A percentile compares a stretch with the other conserved stretches of the same genome.
Conservation (phyloP, 257 asterid species). For the Lithospermum erythrorhizon region DNA sequence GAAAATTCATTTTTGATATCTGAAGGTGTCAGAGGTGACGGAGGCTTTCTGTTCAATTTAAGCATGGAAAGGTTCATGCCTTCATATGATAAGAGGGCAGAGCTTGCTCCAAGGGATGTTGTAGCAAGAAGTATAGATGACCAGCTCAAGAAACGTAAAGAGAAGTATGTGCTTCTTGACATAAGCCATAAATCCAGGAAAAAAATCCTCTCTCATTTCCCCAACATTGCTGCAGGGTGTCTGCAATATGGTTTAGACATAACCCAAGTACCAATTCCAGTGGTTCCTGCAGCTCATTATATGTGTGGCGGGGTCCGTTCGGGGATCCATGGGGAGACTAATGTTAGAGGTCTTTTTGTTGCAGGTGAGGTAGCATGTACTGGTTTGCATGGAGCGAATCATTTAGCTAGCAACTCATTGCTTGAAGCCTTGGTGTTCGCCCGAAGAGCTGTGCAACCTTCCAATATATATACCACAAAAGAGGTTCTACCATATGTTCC, state of each 20-base stretch:
- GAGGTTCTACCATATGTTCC: slow-evolving; percentile 18
- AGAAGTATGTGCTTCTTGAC: slow-evolving; percentile 82
- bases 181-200: slow-evolving; percentile 69
- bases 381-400: slow-evolving; percentile 82
- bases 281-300: slow-evolving; percentile 97
- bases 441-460: slow-evolving; percentile 79
- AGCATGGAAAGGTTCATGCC: slow-evolving; percentile 87
- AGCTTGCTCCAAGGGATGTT: slow-evolving; percentile 92
- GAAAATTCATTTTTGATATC: slow-evolving; percentile 86
- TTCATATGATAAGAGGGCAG: slow-evolving; percentile 65
- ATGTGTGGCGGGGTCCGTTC: slow-evolving; percentile 99
- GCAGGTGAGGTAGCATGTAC: slow-evolving; percentile 99
- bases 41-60: slow-evolving; percentile 81
- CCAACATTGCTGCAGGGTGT: slow-evolving; percentile 90
- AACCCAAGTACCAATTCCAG: slow-evolving; percentile 77
- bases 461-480: slow-evolving; percentile 68
- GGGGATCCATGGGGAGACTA: slow-evolving; percentile 87
- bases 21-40: slow-evolving; percentile 96
- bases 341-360: slow-evolving; percentile 70
- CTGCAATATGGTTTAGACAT: slow-evolving; percentile 81
- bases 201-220: slow-evolving; percentile 67
- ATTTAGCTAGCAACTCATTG: slow-evolving; percentile 89
- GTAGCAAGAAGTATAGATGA: slow-evolving; percentile 95
- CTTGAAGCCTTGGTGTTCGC: slow-evolving; percentile 96
- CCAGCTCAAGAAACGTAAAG: slow-evolving; percentile 77